phyloP scores from a whole-genome alignment of 1,284 basidiomycete genomes.

The Cutaneotrichosporon sp. region DNA sequence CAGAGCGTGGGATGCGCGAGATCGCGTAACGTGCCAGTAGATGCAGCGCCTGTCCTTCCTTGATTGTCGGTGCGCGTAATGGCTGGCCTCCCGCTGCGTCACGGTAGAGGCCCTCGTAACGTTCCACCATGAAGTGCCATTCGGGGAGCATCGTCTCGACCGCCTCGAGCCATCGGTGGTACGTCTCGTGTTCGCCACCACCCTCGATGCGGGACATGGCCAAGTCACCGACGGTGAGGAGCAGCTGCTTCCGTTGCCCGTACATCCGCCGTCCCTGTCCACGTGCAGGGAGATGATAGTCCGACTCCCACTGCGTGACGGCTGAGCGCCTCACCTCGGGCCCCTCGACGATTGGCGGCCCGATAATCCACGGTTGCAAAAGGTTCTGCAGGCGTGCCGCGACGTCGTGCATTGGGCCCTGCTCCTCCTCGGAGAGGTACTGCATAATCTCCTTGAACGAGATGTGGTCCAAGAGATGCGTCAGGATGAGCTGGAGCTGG shows the following conservation, averaged over 20 bases:
- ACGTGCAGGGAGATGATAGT: not conserved
- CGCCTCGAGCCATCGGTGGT: not conserved
- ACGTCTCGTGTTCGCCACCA: not conserved
- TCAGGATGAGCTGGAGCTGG: constrained; percentile 10
- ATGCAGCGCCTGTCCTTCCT: constrained; percentile 3
- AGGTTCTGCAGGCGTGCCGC: not conserved
- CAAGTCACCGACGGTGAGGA: constrained; percentile 1
- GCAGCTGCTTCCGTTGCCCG: not conserved
- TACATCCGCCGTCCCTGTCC: not conserved
- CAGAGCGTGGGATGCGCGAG: not conserved
- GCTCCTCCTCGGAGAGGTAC: not conserved
- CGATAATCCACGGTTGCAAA: not conserved
- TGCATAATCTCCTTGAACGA: not conserved
- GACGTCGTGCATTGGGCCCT: not conserved
- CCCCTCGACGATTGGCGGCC: not conserved
- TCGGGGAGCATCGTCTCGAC: not conserved
- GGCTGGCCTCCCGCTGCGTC: not conserved
- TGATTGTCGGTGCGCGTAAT: not conserved
- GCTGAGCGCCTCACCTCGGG: not conserved
- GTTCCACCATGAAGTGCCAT: not conserved
- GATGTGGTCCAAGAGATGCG: constrained; percentile 7
- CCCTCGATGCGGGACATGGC: not conserved
- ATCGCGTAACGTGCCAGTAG: constrained; percentile 5
- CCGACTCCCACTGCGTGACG: not conserved
- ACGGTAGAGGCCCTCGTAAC: not conserved